phyloP scores from a whole-genome alignment of 495 filamentous ascomycete genomes.

The Podospora bellae-mahoneyi region DNA sequence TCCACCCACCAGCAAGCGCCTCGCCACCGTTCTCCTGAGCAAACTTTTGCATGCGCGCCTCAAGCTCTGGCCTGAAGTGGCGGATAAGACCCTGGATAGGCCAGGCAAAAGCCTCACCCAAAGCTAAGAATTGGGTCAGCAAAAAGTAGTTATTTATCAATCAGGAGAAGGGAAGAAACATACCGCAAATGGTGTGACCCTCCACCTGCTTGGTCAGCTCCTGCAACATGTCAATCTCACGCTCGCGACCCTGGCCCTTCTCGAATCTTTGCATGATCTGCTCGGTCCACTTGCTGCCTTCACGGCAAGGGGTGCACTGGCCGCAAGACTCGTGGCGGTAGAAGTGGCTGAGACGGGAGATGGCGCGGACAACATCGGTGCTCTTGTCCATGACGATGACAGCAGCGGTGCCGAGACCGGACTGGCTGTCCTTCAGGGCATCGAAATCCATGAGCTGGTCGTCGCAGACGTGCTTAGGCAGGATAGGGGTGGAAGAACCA shows the following conservation, averaged over 20 bases:
- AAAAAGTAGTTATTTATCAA: neutral
- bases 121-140: constrained; percentile 44
- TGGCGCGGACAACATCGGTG: constrained; percentile 89
- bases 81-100: constrained; percentile 96
- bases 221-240: constrained; percentile 99
- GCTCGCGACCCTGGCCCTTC: constrained; percentile 76
- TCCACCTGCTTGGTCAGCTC: constrained; percentile 99
- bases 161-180: constrained; percentile 25
- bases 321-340: constrained; percentile 98
- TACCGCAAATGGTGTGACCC: constrained; percentile 95
- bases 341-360: constrained; percentile 88
- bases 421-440: constrained; percentile 94
- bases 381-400: constrained; percentile 99
- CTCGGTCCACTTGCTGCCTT: constrained; percentile 96
- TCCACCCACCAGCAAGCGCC: constrained; percentile 85
- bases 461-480: constrained; percentile 82
- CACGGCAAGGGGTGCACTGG: constrained; percentile 96
- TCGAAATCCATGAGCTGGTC: constrained; percentile 99
- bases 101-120: constrained; percentile 98
- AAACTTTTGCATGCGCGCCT: constrained; percentile 78
- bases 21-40: constrained; percentile 63
- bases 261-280: constrained; percentile 98
- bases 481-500: constrained; percentile 91
- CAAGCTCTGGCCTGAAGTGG: constrained; percentile 93
- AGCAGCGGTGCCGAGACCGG: constrained; percentile 94